These are phyloP conservation scores for Diaporthe sp. DNA, from an alignment of 2,329 filamentous ascomycete species.

Conservation along the genomic window DNA sequence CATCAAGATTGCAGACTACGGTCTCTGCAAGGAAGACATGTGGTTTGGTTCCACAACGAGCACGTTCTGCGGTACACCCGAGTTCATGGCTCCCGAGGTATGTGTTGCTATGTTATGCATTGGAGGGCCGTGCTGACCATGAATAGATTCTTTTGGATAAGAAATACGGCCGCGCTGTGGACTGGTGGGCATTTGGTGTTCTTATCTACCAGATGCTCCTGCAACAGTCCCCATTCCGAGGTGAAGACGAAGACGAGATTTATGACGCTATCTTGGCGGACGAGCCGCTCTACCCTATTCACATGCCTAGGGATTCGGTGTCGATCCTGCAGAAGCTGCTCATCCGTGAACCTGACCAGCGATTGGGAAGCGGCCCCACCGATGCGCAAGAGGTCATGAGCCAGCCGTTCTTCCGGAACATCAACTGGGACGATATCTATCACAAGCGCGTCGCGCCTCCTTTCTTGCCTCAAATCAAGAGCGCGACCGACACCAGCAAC, in stretches of 20 bases:
- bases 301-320: slow-evolving; percentile 98
- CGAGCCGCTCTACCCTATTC: slow-evolving; percentile 96
- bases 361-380: slow-evolving; percentile 93
- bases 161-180: slow-evolving; percentile 96
- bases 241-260: slow-evolving; percentile 99
- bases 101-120: slow-evolving; percentile 44
- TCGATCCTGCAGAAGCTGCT: slow-evolving; percentile 98
- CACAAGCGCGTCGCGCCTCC: slow-evolving; percentile 92
- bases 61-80: slow-evolving; percentile 99
- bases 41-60: slow-evolving; percentile 98
- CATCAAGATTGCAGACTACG: slow-evolving; percentile 98
- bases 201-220: slow-evolving; percentile 99
- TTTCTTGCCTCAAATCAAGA: slow-evolving; percentile 91
- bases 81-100: slow-evolving; percentile 99
- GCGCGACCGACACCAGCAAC: slow-evolving; percentile 97
- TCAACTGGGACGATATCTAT: slow-evolving; percentile 99
- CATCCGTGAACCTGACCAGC: slow-evolving; percentile 92
- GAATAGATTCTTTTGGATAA: slow-evolving; percentile 92
- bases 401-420: slow-evolving; percentile 96
- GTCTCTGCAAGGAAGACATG: slow-evolving; percentile 99
- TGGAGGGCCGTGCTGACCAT: neutral
- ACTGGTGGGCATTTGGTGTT: slow-evolving; percentile 99
- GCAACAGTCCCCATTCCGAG: slow-evolving; percentile 98
- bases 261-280: slow-evolving; percentile 98
- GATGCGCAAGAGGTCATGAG: slow-evolving; percentile 99